Conservation (phyloP, 2,329 filamentous ascomycete species). For the Colletotrichum truncatum region DNA sequence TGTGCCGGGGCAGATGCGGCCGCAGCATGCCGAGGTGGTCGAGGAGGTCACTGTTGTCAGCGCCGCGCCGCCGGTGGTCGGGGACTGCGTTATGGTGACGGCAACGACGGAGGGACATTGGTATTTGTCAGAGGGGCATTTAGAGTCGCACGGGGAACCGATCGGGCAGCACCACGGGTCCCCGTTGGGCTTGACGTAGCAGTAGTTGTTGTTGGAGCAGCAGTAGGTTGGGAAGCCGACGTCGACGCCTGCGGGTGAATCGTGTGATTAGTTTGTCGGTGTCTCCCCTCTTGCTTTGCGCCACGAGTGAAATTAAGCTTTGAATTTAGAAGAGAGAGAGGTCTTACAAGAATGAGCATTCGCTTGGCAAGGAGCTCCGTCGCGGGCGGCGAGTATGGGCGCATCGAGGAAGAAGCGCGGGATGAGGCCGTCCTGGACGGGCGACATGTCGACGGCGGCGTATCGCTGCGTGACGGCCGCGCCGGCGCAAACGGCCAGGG, state of each 20-base stretch:
- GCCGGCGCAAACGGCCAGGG: constrained; percentile 7
- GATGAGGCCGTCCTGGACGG: constrained; percentile 1
- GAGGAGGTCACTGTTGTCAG: constrained; percentile 35
- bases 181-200: constrained; percentile 49
- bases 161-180: constrained; percentile 51
- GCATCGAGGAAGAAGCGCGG: constrained; percentile 29
- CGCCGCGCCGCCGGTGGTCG: background rate
- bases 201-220: constrained; percentile 55
- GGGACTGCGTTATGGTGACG: constrained; percentile 33
- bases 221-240: constrained; percentile 47
- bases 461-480: constrained; percentile 15
- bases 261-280: no score
- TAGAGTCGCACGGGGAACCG: constrained; percentile 52
- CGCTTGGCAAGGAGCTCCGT: constrained; percentile 19
- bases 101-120: constrained; percentile 43
- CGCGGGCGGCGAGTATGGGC: constrained; percentile 25
- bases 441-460: constrained; percentile 28
- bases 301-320: no score
- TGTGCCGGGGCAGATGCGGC: constrained; percentile 49
- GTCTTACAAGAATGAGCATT: constrained; percentile 28
- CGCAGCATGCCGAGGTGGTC: constrained; percentile 46
- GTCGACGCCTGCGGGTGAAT: constrained; percentile 52
- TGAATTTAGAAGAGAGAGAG: no score
- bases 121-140: constrained; percentile 43
- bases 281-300: no score